Conservation (phyloP, 768 basidiomycete species). For the Ephemerocybe angulata region DNA sequence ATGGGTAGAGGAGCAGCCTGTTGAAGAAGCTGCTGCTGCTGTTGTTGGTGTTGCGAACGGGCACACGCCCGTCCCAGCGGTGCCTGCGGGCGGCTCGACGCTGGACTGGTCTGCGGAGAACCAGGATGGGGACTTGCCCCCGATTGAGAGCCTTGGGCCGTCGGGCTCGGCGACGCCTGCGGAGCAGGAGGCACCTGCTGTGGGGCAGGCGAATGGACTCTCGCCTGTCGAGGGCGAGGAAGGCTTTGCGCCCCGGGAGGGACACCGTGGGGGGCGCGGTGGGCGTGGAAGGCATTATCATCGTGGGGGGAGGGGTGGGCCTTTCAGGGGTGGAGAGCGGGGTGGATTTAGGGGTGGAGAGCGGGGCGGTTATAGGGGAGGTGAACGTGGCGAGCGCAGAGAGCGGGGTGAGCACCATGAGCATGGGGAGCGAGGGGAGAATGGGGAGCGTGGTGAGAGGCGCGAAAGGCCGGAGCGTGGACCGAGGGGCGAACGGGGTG, state of each 20-base stretch:
- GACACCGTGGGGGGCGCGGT: background rate
- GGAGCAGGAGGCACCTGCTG: slow-evolving; percentile 24
- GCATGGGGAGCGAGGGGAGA: background rate
- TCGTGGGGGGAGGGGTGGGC: slow-evolving; percentile 21
- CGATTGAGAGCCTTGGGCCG: slow-evolving; percentile 71
- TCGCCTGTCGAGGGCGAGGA: slow-evolving; percentile 47
- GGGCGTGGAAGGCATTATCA: background rate
- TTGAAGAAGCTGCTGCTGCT: slow-evolving; percentile 21
- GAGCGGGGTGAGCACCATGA: slow-evolving; percentile 27
- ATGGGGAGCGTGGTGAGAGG: slow-evolving; percentile 18
- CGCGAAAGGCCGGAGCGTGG: slow-evolving; percentile 8
- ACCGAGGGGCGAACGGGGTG: slow-evolving; percentile 9
- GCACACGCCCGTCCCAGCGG: background rate
- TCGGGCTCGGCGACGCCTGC: slow-evolving; percentile 70
- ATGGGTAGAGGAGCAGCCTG: slow-evolving; percentile 55
- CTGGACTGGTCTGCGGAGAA: slow-evolving; percentile 85
- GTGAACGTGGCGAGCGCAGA: slow-evolving; percentile 29
- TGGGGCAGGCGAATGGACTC: slow-evolving; percentile 26
- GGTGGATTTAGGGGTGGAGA: slow-evolving; percentile 21
- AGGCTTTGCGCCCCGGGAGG: slow-evolving; percentile 46
- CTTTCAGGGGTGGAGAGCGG: slow-evolving; percentile 29
- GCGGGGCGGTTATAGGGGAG: slow-evolving; percentile 27
- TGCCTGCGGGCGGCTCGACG: slow-evolving; percentile 28
- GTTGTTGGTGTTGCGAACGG: slow-evolving; percentile 15
- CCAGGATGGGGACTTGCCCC: slow-evolving; percentile 70